Percentiles rank a stretch among this genome's conserved stretches.
Conservation (phyloP, 768 basidiomycete genomes). For the Boletus pseudopeckii region DNA sequence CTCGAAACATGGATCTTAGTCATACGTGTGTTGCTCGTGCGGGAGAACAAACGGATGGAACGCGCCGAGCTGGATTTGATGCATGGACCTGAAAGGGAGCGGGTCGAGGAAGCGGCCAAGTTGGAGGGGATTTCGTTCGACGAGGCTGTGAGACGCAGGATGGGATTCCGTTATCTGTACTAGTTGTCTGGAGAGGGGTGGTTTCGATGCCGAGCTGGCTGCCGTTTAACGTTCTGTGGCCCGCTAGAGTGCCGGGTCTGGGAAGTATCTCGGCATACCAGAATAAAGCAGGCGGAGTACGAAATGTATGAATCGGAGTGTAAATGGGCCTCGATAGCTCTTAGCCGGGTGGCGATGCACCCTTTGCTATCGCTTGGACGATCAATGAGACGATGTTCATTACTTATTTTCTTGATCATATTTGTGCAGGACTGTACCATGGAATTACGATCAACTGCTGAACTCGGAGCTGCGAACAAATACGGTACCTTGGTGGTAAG, state of each 20-base stretch:
- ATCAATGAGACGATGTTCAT: background rate
- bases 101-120: conserved; percentile 55
- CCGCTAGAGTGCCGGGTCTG: too few relatives aligned
- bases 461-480: background rate
- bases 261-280: too few relatives aligned
- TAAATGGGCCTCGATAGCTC: too few relatives aligned
- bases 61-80: conserved; percentile 44
- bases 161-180: conserved; percentile 56
- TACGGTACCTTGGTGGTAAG: too few relatives aligned
- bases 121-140: conserved; percentile 60
- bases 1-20: conserved; percentile 25
- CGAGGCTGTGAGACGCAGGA: conserved; percentile 54
- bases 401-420: background rate
- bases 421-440: background rate
- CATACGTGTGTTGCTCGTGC: conserved; percentile 41
- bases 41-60: conserved; percentile 50
- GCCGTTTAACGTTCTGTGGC: too few relatives aligned
- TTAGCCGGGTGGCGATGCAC: too few relatives aligned
- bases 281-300: too few relatives aligned
- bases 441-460: background rate
- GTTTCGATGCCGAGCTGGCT: background rate
- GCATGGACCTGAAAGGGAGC: conserved; percentile 42
- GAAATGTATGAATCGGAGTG: too few relatives aligned
- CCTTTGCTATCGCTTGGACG: too few relatives aligned
- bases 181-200: conserved; percentile 21